Evolutionary conservation across 1,284 basidiomycete species (phyloP), one percentile per base, ranked within the genome.

Genomic region (Trametes versicolor): DNA sequence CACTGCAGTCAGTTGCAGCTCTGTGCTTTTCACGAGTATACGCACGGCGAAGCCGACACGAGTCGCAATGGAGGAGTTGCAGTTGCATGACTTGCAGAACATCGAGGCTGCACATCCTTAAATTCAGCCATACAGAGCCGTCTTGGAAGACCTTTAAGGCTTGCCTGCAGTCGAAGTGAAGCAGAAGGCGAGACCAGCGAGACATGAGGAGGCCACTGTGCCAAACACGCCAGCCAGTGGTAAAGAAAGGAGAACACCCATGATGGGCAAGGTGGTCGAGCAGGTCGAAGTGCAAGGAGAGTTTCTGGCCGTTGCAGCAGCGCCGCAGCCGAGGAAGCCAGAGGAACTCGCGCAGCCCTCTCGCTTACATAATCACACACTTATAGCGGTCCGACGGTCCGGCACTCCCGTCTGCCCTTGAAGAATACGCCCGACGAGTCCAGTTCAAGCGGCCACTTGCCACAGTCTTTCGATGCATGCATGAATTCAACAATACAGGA

Each of bases 31-130:
- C 29, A 48, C 21, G 12, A 57, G n/a, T 34, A 49, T 57, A 78
- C 89, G 63, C 75, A 95, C 95, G 23, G 96, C 96, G 80, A 97
- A 99, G 45, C 97, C 97, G 64, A 99, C 92, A 74, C 97, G 92
- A 41, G 97, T 99, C 0, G 97, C 97, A 71, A 99, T 99, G 0
- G 96, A 98, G 12, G 96, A 98, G 76, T 99, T 98, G 82, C 97
- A 99, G 78, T 99, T 99, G 81, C 97, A 99, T 62, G 95, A 97
- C 84, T 98, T 98, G 87, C 92, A 98, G 81, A 99, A 95, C 83
- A 98, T 97, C 41, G 95, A 96, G 12, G 97, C 96, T 88, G 81
- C 73, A 48, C 6, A 37, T 4, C 15, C 21, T 34, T 62, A 43
- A 60, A 59, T 52, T 62, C 36, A 61, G 27, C 59, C 23, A 10